Conservation (phyloP, 345 rosid species). For the Hibiscus tridactylites region DNA sequence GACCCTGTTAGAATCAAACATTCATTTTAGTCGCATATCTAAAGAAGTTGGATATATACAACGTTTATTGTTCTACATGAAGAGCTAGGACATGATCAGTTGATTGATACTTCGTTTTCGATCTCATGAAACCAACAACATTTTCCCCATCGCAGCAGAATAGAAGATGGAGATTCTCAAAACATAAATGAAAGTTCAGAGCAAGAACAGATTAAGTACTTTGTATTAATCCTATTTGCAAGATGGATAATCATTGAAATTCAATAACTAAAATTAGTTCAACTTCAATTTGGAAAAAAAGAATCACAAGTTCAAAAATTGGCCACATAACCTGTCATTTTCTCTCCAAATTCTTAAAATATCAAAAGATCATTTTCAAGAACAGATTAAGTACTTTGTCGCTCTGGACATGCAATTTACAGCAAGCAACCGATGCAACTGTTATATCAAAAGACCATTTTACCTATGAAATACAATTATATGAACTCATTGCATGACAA, state of each 20-base stretch:
- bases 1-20: constrained; percentile 11
- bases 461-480: not conserved
- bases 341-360: too few species aligned
- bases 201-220: not conserved
- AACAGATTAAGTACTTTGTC: not conserved
- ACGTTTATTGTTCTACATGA: not conserved
- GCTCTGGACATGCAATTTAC: too few species aligned
- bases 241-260: not conserved
- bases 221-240: not conserved
- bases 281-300: too few species aligned
- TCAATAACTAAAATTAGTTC: too few species aligned
- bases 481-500: not conserved
- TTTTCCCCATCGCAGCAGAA: not conserved
- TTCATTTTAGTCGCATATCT: constrained; percentile 14
- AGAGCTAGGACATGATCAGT: not conserved
- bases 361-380: too few species aligned
- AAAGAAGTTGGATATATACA: not conserved
- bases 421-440: too few species aligned
- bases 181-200: not conserved
- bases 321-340: too few species aligned
- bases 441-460: not conserved
- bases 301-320: too few species aligned
- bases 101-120: not conserved
- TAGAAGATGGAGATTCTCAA: not conserved
- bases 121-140: not conserved